Base-by-base conservation (phyloP, 2,329 filamentous ascomycete genomes). In the Aspergillus sp. region DNA sequence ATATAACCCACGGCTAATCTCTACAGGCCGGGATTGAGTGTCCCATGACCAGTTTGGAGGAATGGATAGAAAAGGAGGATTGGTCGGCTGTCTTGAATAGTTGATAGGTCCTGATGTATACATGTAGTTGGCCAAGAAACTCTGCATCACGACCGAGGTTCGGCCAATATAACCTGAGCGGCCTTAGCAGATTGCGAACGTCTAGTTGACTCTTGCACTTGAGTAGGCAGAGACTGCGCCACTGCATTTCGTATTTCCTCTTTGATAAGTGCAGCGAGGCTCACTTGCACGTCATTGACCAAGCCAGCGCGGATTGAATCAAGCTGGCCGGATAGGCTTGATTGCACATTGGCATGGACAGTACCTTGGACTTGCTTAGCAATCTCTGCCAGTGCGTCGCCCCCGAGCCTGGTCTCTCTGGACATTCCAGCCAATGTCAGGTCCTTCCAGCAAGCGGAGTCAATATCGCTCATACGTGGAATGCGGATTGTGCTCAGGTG, bases 1-100 rank as follows among this genome's bases (percentile, higher is more conserved):
- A 9, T 23, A 36, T 48, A n/a, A 43, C 5, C 17, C 19, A 43
- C 4, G 17, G 36, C 49, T 53, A 3, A 25, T 45, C 15, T 3
- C 13, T 38, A 23, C 43, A 81, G 80, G 74, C 76, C 5, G 80
- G 80, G 0, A 76, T 82, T 41, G 78, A 81, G 1, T 73, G 70
- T 48, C 69, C 67, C 2, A 72, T 72, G 69, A 73, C 68, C 3
- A 68, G 55, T 38, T 53, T 73, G 39, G 66, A 72, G 47, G 64
- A 70, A 5, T 73, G 63, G 60, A 70, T 73, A 59, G 60, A 47
- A 54, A 65, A 63, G 23, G 66, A 73, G 50, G 68, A 73, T 60
- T 73, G 70, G 70, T 70, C 68, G 8, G 10, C 39, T 48, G 48
- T 71, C 48, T 15, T 45, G 10, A 21, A 13, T 19, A 10, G 19